Base-by-base conservation (phyloP, 805 yeast genomes). In the Clavispora fructus region DNA sequence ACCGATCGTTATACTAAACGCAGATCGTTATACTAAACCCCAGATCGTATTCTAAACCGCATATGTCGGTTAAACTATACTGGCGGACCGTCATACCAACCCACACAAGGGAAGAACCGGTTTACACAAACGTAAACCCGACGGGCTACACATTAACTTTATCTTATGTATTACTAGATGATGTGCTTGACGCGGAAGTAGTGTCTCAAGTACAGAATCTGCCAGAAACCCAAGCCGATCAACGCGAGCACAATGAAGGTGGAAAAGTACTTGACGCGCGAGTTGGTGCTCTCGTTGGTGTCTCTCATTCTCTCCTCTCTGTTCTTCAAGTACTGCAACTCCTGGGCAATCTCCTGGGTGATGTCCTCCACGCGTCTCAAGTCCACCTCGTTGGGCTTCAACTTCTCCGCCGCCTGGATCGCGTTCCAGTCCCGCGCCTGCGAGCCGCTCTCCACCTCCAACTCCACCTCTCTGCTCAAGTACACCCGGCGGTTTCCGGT, bases 351-450 rank as follows among this genome's bases (percentile, higher is more conserved):
- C 72, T 94, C 98, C 55, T 80, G 85, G 41, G 95, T 80, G 68
- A 88, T 68, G 63, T 87, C 96, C 66, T 89, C 92, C 47, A 92
- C 77, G 64, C 85, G 83, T 67, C 94, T 85, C 64, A 94, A 76
- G 59, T 88, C 95, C 46, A 91, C 83, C 69, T 94, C 99, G 42
- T 85, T 80, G 5, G 99, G 98, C 69, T 86, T 87, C 65, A 94
- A 82, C 64, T 89, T 88, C 67, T 94, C 98, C 39, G 86, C 79
- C 40, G 96, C 91, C 73, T 91, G 97, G 52, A 91, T 74, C 23
- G 90, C 88, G 63, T 90, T 89, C 97, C 98, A 94, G 71, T 94
- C 98, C 68, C 98, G 85, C 37, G 98, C 99, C 59, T 90, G 87
- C 43, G 97, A 87, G 39, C 99, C 99, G 51, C 90, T 83, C 67